Evolutionary conservation across 169 alveolate species (phyloP).

Genomic region (Eimeria acervulina): DNA sequence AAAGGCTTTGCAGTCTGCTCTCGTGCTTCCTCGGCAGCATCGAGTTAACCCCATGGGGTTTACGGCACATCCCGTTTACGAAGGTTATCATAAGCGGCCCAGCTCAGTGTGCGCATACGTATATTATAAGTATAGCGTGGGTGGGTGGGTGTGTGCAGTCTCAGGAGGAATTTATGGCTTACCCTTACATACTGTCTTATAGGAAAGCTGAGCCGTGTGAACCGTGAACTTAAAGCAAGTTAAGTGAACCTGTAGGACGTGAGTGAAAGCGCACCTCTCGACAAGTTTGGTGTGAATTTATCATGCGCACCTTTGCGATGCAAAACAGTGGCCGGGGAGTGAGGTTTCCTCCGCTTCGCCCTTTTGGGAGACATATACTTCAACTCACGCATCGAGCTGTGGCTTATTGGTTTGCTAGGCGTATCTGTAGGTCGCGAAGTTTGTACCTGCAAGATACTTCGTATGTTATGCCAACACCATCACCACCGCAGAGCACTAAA

Average conservation of each 20-base stretch:
- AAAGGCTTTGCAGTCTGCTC: neutral
- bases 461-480: neutral
- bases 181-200: neutral
- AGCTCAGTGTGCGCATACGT: too few relatives aligned
- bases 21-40: neutral
- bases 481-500: neutral
- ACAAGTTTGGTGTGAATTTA: neutral
- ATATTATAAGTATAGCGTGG: too few relatives aligned
- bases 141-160: neutral
- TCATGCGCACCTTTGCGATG: neutral
- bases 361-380: too few relatives aligned
- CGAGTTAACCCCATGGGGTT: neutral
- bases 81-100: too few relatives aligned
- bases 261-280: neutral
- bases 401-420: neutral
- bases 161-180: neutral
- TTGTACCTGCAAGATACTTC: neutral
- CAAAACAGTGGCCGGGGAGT: neutral
- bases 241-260: neutral
- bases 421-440: neutral
- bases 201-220: neutral
- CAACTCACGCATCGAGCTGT: neutral
- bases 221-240: neutral
- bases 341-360: neutral
- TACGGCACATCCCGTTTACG: neutral